A percentile compares a stretch with the other conserved stretches of the same genome.
Conservation (phyloP, 495 filamentous ascomycete genomes). For the Aspergillus sclerotiicarbonarius region DNA sequence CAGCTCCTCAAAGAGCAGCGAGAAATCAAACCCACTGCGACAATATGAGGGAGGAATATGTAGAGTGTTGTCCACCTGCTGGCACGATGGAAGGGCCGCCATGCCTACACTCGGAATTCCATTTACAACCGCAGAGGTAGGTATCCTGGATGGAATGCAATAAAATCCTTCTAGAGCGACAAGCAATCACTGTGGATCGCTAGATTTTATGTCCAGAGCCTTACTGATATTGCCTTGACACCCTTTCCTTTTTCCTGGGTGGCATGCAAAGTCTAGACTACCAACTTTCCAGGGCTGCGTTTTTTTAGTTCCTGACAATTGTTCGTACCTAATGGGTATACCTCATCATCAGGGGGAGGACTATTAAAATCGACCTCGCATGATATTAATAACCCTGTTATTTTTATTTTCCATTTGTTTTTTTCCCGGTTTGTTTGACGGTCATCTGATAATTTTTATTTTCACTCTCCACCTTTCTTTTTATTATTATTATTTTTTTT, state of each 20-base stretch:
- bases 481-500: no score
- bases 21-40: constrained; percentile 59
- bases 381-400: no score
- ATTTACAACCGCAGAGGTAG: constrained; percentile 4
- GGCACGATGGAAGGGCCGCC: constrained; percentile 24
- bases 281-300: not conserved
- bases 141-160: constrained; percentile 6
- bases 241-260: not conserved
- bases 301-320: not conserved
- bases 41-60: constrained; percentile 42
- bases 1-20: constrained; percentile 56
- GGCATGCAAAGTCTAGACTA: not conserved
- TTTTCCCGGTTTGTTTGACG: no score
- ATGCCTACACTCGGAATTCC: constrained; percentile 23
- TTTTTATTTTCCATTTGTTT: no score
- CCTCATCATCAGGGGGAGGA: not conserved
- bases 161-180: not conserved
- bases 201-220: not conserved
- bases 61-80: constrained; percentile 42
- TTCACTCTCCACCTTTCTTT: no score
- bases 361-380: not conserved
- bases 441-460: no score
- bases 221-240: not conserved
- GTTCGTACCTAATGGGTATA: not conserved
- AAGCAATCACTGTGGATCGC: not conserved